These are phyloP conservation scores for Talaromyces sp. DNA, from an alignment of 2,329 filamentous ascomycete species.

Conservation along the genomic window DNA sequence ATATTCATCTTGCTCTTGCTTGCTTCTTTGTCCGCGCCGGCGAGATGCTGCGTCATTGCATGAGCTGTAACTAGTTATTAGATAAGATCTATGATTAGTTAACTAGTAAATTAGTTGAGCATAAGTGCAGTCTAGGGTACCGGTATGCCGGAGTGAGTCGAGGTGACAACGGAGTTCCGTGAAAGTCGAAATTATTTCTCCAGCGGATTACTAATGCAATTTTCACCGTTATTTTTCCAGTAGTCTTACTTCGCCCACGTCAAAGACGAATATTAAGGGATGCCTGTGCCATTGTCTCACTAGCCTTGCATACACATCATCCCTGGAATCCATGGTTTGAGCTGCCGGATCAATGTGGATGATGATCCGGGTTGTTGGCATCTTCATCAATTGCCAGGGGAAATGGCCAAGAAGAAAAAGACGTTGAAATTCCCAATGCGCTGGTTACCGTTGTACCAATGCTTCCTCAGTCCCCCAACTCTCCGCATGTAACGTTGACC, in stretches of 20 bases:
- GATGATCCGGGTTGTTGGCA: background rate
- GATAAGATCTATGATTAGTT: too few species aligned
- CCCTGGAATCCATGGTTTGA: too few species aligned
- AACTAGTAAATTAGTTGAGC: background rate
- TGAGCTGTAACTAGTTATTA: too few species aligned
- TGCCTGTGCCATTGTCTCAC: too few species aligned
- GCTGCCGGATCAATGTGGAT: too few species aligned
- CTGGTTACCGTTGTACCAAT: background rate
- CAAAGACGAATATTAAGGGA: too few species aligned
- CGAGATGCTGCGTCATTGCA: background rate
- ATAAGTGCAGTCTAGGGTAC: background rate
- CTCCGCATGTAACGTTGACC: background rate
- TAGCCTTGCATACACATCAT: too few species aligned
- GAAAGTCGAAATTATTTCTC: background rate
- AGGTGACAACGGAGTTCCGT: slow-evolving; percentile 5
- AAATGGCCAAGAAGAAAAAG: too few species aligned
- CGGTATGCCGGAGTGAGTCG: too few species aligned
- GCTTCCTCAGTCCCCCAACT: background rate
- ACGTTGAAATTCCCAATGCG: background rate
- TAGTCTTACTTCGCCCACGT: background rate
- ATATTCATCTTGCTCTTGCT: background rate
- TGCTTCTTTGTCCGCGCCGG: background rate
- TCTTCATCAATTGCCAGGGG: background rate
- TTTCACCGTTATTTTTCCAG: background rate
- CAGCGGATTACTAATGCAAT: background rate